These are phyloP conservation scores for Penicillium paxilli DNA, from an alignment of 495 filamentous ascomycete genomes.

Conservation along the genomic window DNA sequence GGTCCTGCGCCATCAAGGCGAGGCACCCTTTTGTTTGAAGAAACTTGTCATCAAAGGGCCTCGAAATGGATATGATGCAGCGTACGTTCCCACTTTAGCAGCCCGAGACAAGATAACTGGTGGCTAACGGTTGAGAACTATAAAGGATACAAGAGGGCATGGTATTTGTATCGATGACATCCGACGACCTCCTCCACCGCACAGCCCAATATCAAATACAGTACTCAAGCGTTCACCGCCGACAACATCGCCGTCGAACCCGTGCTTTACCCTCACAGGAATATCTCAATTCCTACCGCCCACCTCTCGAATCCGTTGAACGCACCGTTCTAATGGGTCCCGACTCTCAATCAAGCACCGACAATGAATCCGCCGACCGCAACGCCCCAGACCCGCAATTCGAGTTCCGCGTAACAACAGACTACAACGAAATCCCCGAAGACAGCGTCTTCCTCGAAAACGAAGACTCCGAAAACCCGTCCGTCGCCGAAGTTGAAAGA, in stretches of 20 bases:
- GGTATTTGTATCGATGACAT: slow-evolving; percentile 86
- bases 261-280: slow-evolving; percentile 41
- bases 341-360: slow-evolving; percentile 22
- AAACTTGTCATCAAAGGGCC: slow-evolving; percentile 89
- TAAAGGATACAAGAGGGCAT: slow-evolving; percentile 85
- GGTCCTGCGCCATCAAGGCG: slow-evolving; percentile 75
- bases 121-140: too few relatives aligned
- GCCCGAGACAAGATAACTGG: neutral
- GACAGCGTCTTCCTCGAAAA: slow-evolving; percentile 29
- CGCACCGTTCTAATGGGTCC: slow-evolving; percentile 24
- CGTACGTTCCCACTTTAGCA: slow-evolving; percentile 62
- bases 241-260: slow-evolving; percentile 25
- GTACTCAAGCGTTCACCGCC: slow-evolving; percentile 45
- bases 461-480: slow-evolving; percentile 26
- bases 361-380: slow-evolving; percentile 17
- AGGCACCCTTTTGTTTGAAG: slow-evolving; percentile 74
- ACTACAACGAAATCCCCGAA: slow-evolving; percentile 48
- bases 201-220: slow-evolving; percentile 78
- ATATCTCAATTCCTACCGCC: slow-evolving; percentile 37
- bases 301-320: slow-evolving; percentile 36
- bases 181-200: slow-evolving; percentile 69
- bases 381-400: slow-evolving; percentile 23
- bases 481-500: slow-evolving; percentile 27
- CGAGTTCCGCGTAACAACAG: slow-evolving; percentile 51
- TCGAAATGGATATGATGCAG: slow-evolving; percentile 74